A percentile compares a stretch with the other conserved stretches of the same genome.
phyloP scores from a whole-genome alignment of 1,139 yeast species.

The Debaryomyces psychrophilus region DNA sequence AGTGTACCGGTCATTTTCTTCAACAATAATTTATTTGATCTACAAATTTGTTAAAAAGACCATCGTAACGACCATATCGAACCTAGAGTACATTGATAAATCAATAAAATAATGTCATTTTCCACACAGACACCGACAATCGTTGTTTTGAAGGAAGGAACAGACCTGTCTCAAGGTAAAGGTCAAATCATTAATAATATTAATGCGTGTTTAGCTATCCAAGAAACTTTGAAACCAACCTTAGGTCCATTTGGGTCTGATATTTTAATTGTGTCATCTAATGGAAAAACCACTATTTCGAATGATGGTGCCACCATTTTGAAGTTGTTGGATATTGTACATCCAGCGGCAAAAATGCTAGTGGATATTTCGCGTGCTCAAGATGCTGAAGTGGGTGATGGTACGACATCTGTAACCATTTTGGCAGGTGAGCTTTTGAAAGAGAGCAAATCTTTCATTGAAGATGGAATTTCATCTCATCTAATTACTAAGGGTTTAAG shows the following conservation, averaged over 20 bases:
- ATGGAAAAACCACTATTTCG: slow-evolving; percentile 90
- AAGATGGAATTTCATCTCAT: slow-evolving; percentile 93
- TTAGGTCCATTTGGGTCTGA: slow-evolving; percentile 98
- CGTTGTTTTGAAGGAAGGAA: slow-evolving; percentile 96
- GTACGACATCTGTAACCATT: slow-evolving; percentile 94
- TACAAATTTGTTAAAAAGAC: slow-evolving; percentile 7
- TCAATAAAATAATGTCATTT: slow-evolving; percentile 61
- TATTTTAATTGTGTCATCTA: slow-evolving; percentile 79
- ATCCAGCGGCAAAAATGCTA: slow-evolving; percentile 94
- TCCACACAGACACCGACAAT: slow-evolving; percentile 95
- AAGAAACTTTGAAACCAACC: slow-evolving; percentile 92
- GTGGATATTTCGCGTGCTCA: slow-evolving; percentile 96
- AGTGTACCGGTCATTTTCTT: slow-evolving; percentile 8
- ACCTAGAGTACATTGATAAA: slow-evolving; percentile 5
- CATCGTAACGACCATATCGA: background rate
- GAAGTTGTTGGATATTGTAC: slow-evolving; percentile 90
- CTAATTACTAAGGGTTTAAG: slow-evolving; percentile 86
- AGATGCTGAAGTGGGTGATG: slow-evolving; percentile 99
- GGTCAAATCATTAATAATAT: slow-evolving; percentile 95
- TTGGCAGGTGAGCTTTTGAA: slow-evolving; percentile 93
- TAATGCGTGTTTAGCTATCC: slow-evolving; percentile 95
- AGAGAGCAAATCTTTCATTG: slow-evolving; percentile 87
- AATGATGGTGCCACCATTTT: slow-evolving; percentile 98
- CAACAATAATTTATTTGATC: slow-evolving; percentile 9
- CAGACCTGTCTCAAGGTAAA: slow-evolving; percentile 94